Percentiles rank a stretch among this genome's conserved stretches.
Evolutionary conservation across 768 basidiomycete species (phyloP).

Genomic region (Fistulinella prunicolor): DNA sequence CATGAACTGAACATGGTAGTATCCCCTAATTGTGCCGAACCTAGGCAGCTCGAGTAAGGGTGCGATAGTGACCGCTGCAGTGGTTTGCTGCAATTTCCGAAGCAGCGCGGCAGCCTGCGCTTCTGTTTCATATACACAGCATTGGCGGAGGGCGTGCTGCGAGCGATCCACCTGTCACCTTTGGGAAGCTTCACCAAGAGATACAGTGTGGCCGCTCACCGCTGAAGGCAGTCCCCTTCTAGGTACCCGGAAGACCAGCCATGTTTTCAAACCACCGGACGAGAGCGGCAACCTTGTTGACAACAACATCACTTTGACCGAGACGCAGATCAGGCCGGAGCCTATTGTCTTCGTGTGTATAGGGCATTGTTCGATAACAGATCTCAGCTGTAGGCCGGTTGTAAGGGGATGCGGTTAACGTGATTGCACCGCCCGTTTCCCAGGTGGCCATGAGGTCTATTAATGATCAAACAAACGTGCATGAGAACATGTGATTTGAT

Average conservation of each 20-base stretch:
- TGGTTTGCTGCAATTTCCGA: constrained; percentile 24
- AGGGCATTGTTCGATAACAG: constrained; percentile 78
- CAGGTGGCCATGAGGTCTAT: constrained; percentile 53
- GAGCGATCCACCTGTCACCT: constrained; percentile 11
- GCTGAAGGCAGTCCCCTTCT: constrained; percentile 7
- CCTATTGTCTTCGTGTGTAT: constrained; percentile 52
- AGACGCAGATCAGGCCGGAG: constrained; percentile 73
- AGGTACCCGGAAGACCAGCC: constrained; percentile 49
- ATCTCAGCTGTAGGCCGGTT: constrained; percentile 60
- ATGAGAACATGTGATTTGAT: constrained; percentile 16
- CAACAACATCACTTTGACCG: constrained; percentile 63
- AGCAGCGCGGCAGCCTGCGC: constrained; percentile 20
- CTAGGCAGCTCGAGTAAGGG: constrained; percentile 19
- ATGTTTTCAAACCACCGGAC: constrained; percentile 73
- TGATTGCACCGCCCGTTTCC: constrained; percentile 43
- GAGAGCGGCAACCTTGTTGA: constrained; percentile 62
- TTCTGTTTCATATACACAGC: constrained; percentile 27
- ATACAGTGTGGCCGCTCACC: constrained; percentile 16
- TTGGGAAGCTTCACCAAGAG: not conserved
- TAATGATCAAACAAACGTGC: constrained; percentile 10
- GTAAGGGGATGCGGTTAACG: constrained; percentile 66
- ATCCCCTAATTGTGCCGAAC: constrained; percentile 5
- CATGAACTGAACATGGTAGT: constrained; percentile 7
- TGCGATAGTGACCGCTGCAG: constrained; percentile 18
- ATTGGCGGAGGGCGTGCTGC: constrained; percentile 11